Conservation (phyloP, 140 eudicot species). For the Anethum foeniculum region DNA sequence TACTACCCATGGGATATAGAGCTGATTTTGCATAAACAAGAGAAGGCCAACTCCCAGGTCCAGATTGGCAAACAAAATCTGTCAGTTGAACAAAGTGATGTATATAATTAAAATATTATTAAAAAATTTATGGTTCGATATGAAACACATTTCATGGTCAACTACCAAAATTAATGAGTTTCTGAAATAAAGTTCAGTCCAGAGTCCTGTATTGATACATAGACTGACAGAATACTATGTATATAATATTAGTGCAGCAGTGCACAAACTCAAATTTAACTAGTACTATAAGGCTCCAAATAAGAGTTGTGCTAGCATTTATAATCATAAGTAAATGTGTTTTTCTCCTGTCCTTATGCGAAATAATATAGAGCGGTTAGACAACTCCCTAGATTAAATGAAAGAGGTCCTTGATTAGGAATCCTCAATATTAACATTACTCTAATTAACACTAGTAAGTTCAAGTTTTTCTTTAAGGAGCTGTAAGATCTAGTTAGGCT, state of each 20-base stretch:
- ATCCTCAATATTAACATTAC: neutral
- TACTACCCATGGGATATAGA: slow-evolving; percentile 85
- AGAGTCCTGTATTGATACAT: neutral
- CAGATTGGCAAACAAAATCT: slow-evolving; percentile 97
- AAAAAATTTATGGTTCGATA: neutral
- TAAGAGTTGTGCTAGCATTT: neutral
- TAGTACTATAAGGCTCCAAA: neutral
- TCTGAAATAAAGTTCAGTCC: neutral
- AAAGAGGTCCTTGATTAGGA: neutral
- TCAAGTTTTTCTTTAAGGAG: neutral
- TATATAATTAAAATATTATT: neutral
- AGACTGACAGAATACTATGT: neutral
- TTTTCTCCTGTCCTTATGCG: neutral
- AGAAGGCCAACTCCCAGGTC: slow-evolving; percentile 98
- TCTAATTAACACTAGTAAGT: neutral
- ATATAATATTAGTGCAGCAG: neutral
- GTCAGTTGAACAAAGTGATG: slow-evolving; percentile 21
- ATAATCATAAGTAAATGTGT: neutral
- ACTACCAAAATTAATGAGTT: neutral
- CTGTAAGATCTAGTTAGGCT: neutral
- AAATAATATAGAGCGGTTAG: neutral
- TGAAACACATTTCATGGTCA: neutral
- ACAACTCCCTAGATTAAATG: neutral
- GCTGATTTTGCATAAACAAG: slow-evolving; percentile 82
- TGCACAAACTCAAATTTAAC: neutral